phyloP scores from a whole-genome alignment of 148 eudicot species.

The Camellia sinensis region DNA sequence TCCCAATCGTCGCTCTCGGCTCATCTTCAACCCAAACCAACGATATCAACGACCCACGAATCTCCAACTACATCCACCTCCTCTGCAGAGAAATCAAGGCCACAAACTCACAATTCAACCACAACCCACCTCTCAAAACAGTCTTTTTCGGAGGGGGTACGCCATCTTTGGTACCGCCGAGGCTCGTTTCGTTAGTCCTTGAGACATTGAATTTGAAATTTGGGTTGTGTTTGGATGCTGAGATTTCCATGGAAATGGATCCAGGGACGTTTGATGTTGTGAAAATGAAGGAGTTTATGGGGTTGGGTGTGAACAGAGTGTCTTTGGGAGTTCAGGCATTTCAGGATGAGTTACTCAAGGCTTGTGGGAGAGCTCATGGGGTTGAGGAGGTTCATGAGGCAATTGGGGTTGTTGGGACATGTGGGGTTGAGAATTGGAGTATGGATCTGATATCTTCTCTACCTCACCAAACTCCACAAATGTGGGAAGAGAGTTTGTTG shows the following conservation, averaged over 20 bases:
- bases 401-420: conserved; percentile 58
- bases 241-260: conserved; percentile 95
- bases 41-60: conserved; percentile 54
- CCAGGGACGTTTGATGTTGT: conserved; percentile 78
- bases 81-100: conserved; percentile 69
- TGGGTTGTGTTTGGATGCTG: conserved; percentile 61
- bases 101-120: conserved; percentile 30
- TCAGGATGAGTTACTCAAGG: conserved; percentile 77
- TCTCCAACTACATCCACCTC: conserved; percentile 52
- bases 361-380: conserved; percentile 97
- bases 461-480: conserved; percentile 74
- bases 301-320: conserved; percentile 83
- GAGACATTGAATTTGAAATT: conserved; percentile 49
- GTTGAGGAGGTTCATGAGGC: conserved; percentile 71
- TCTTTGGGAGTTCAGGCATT: conserved; percentile 94
- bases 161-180: conserved; percentile 88
- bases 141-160: conserved; percentile 96
- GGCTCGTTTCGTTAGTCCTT: conserved; percentile 58
- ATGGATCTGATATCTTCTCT: conserved; percentile 91
- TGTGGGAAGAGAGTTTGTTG: conserved; percentile 92
- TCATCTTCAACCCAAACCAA: conserved; percentile 37
- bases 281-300: conserved; percentile 54
- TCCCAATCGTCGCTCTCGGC: conserved; percentile 87
- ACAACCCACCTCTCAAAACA: conserved; percentile 76
- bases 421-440: conserved; percentile 86